Conservation (phyloP, 2,329 filamentous ascomycete species). For the Paraphoma sp. region DNA sequence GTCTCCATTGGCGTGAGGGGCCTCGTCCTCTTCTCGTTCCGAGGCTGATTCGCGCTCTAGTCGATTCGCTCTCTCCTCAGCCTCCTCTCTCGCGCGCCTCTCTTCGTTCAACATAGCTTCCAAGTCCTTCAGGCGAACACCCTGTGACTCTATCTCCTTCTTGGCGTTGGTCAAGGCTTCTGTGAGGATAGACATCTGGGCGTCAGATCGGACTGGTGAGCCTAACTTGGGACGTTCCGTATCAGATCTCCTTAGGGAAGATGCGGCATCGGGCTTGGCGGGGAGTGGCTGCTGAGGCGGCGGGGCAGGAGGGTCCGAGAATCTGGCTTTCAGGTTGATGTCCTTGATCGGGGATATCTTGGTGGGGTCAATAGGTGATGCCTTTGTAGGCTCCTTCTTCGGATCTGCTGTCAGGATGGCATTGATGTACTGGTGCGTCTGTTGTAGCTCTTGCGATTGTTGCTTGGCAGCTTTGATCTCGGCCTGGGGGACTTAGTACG, state of each 20-base stretch:
- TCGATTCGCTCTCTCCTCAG: conserved; percentile 79
- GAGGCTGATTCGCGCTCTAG: conserved; percentile 67
- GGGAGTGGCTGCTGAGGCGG: conserved; percentile 92
- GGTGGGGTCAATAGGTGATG: conserved; percentile 50
- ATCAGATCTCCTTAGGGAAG: conserved; percentile 74
- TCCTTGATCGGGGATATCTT: conserved; percentile 65
- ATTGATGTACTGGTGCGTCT: conserved; percentile 82
- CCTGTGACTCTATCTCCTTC: conserved; percentile 86
- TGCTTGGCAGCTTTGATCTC: conserved; percentile 91
- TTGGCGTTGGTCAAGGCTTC: conserved; percentile 85
- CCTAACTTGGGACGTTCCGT: conserved; percentile 73
- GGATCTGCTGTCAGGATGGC: conserved; percentile 76
- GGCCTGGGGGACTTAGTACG: conserved; percentile 60
- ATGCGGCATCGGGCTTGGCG: conserved; percentile 81
- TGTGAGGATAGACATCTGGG: conserved; percentile 82
- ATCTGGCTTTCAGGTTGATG: conserved; percentile 71
- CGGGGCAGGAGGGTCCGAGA: conserved; percentile 91
- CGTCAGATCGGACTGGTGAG: conserved; percentile 69
- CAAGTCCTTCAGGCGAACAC: conserved; percentile 77
- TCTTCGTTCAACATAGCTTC: conserved; percentile 82
- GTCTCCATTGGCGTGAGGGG: conserved; percentile 25
- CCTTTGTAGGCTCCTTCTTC: conserved; percentile 59
- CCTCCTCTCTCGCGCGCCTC: conserved; percentile 78
- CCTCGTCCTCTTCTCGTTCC: conserved; percentile 43
- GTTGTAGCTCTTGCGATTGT: conserved; percentile 83